phyloP scores from a whole-genome alignment of 768 basidiomycete genomes.

The Crassisporium funariophilum region DNA sequence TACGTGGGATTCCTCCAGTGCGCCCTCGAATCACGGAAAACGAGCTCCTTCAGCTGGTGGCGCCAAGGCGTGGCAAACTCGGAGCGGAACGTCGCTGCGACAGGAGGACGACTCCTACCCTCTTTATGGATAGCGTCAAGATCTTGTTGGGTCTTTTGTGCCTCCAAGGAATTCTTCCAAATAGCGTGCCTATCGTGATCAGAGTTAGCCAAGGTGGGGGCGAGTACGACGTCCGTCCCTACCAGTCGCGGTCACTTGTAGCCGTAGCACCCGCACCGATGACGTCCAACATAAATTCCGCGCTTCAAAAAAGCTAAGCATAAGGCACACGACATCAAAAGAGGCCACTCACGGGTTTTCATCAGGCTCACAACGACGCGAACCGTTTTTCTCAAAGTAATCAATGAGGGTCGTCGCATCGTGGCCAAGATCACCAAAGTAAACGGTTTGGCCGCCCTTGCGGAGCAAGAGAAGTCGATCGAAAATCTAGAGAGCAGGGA shows the following conservation, averaged over 20 bases:
- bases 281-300: too few relatives aligned
- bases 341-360: too few relatives aligned
- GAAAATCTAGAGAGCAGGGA: conserved; percentile 44
- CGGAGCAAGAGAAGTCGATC: conserved; percentile 76
- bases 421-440: conserved; percentile 71
- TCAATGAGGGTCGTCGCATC: conserved; percentile 63
- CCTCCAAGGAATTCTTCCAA: conserved; percentile 45
- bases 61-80: conserved; percentile 57
- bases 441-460: conserved; percentile 77
- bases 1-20: conserved; percentile 68
- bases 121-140: conserved; percentile 53
- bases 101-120: conserved; percentile 46
- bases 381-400: conserved; percentile 78
- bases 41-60: conserved; percentile 45
- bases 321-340: too few relatives aligned
- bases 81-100: conserved; percentile 37
- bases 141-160: conserved; percentile 32
- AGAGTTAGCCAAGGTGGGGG: conserved; percentile 61
- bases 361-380: conserved; percentile 54
- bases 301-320: too few relatives aligned
- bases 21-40: conserved; percentile 43
- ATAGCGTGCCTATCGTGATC: conserved; percentile 57
- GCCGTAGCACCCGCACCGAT: too few relatives aligned
- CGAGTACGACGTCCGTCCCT: conserved; percentile 74
- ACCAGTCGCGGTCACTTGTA: too few relatives aligned